Base-by-base conservation (phyloP, 179 eudicot genomes). In the Drosera spatulata region DNA sequence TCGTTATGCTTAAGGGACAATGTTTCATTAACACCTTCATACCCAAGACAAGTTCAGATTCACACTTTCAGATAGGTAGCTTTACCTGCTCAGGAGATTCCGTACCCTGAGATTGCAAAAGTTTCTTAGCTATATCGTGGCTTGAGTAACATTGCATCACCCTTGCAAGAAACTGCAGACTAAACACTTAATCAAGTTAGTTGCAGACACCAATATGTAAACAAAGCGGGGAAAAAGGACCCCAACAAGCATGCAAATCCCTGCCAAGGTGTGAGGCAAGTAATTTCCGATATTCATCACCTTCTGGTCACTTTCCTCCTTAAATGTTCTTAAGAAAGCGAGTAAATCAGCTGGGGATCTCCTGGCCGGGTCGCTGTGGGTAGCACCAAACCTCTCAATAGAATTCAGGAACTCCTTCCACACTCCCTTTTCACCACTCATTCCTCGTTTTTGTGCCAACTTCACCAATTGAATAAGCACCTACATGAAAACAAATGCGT, bases 391-490 rank as follows among this genome's bases (percentile, higher is more conserved):
- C 68, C 77, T 74, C 71, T 65, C 85, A 66, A 90, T 97, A 66
- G 60, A 70, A 60, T 66, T 62, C 54, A 94, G 61, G 62, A 94
- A 94, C 11, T 90, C 84, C 76, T 94, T 90, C 99, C 99, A 94
- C 99, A 94, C 72, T 41, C 99, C 99, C 50, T 75, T 77, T 11
- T 77, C 88, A 62, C 99, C 99, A 46, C 61, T 49, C 95, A 86
- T 85, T 53, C 79, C 85, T 54, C 59, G 61, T 69, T 83, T 86
- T 64, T 90, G 99, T 10, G 82, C 77, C 77, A 79, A 41, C 74
- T 85, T 94, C 51, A 90, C 97, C 52, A 83, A 69, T 60, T 82
- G 79, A 59, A 77, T 91, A 33, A 90, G 85, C 69, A 70, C 88
- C 99, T 90, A 67, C 58, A 52, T 22, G 53, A 7, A 7, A 44